Percentiles rank a stretch among this genome's conserved stretches.
Evolutionary conservation across 345 rosid genomes (phyloP).

Genomic region (Firmiana major): DNA sequence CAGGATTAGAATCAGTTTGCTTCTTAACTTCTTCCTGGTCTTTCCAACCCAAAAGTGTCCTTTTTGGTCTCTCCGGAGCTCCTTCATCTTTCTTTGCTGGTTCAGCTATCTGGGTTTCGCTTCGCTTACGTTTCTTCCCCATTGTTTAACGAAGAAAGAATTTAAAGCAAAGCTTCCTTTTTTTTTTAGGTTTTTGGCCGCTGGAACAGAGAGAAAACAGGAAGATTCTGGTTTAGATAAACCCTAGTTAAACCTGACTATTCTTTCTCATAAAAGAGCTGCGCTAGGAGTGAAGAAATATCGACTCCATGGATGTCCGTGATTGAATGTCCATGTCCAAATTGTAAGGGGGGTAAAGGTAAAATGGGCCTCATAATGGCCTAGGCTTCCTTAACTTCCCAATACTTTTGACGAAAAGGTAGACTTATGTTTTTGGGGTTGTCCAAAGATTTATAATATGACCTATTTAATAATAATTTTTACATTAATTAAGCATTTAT

Average conservation of each 20-base stretch:
- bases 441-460: not conserved
- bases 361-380: not conserved
- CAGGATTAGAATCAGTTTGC: slow-evolving; percentile 14
- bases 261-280: not conserved
- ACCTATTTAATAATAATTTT: no score
- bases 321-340: not conserved
- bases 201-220: not conserved
- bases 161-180: no score
- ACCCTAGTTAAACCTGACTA: not conserved
- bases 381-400: not conserved
- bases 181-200: no score
- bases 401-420: not conserved
- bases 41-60: slow-evolving; percentile 87
- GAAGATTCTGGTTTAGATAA: not conserved
- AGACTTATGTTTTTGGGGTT: not conserved
- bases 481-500: no score
- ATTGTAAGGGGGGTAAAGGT: not conserved
- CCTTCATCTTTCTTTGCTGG: slow-evolving; percentile 45
- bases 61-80: slow-evolving; percentile 60
- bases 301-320: not conserved
- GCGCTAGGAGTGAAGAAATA: not conserved
- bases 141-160: slow-evolving; percentile 21
- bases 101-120: slow-evolving; percentile 47
- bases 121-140: slow-evolving; percentile 83
- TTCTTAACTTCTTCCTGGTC: slow-evolving; percentile 37